Percentiles rank a stretch among this genome's conserved stretches.
Conservation (phyloP, 352 stramenopile species). For the Thalassiosira tumida region DNA sequence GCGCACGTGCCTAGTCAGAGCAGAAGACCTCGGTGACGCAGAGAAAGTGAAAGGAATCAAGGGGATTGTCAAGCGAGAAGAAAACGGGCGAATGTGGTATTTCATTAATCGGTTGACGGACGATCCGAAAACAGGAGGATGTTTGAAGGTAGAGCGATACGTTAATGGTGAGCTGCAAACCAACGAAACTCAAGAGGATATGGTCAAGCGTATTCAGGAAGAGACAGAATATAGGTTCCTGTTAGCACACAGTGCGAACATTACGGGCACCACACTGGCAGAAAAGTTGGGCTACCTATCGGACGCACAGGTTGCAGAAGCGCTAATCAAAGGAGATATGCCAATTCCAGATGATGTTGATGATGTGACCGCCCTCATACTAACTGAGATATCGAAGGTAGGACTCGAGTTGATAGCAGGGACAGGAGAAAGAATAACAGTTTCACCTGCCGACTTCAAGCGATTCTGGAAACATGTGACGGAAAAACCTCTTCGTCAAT, state of each 20-base stretch:
- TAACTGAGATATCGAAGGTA: constrained; percentile 10
- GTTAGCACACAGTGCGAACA: constrained; percentile 17
- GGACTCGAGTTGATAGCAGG: background rate
- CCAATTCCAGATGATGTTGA: background rate
- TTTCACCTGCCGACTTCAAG: constrained; percentile 8
- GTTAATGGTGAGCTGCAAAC: background rate
- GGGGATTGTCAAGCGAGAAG: background rate
- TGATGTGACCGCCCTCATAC: background rate
- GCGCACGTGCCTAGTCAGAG: background rate
- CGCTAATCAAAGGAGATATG: background rate
- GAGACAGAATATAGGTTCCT: constrained; percentile 23
- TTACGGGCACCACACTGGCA: background rate
- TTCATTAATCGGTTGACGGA: background rate
- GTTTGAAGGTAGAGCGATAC: background rate
- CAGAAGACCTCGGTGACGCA: background rate
- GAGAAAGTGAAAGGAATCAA: background rate
- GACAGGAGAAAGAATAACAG: background rate
- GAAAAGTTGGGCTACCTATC: constrained; percentile 39
- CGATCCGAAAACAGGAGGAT: background rate
- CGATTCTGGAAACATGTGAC: constrained; percentile 45
- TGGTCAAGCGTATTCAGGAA: constrained; percentile 29
- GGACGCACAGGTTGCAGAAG: constrained; percentile 24
- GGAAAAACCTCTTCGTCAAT: constrained; percentile 76
- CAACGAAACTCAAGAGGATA: constrained; percentile 16
- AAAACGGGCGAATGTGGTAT: constrained; percentile 9